phyloP scores from a whole-genome alignment of 768 basidiomycete species.

The Sutorius australiensis region DNA sequence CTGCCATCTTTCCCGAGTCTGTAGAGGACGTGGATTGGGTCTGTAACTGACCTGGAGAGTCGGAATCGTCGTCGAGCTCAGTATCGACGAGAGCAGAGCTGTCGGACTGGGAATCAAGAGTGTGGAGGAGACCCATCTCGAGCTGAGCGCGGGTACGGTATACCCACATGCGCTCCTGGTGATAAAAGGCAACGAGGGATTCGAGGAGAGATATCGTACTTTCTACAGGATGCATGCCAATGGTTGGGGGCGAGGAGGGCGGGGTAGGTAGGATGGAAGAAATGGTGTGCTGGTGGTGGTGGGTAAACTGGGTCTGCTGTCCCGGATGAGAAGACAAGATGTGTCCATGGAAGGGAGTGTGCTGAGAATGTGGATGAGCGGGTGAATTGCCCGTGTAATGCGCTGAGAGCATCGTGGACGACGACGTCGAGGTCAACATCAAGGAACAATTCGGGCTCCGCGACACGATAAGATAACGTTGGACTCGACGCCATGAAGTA shows the following conservation, averaged over 20 bases:
- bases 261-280: slow-evolving; percentile 35
- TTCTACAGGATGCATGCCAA: slow-evolving; percentile 36
- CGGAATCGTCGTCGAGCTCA: slow-evolving; percentile 21
- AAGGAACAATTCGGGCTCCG: slow-evolving; percentile 14
- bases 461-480: slow-evolving; percentile 14
- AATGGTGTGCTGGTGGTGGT: slow-evolving; percentile 27
- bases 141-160: slow-evolving; percentile 60
- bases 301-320: slow-evolving; percentile 21
- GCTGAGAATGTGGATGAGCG: slow-evolving; percentile 19
- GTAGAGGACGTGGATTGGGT: slow-evolving; percentile 17
- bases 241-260: slow-evolving; percentile 30
- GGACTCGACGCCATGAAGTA: slow-evolving; percentile 70
- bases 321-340: slow-evolving; percentile 24
- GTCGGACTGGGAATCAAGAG: slow-evolving; percentile 7
- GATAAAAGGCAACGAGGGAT: slow-evolving; percentile 62
- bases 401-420: slow-evolving; percentile 68
- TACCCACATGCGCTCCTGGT: slow-evolving; percentile 69
- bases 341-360: slow-evolving; percentile 25
- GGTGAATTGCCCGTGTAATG: slow-evolving; percentile 23
- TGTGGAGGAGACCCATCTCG: slow-evolving; percentile 41
- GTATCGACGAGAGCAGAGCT: slow-evolving; percentile 2
- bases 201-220: slow-evolving; percentile 59
- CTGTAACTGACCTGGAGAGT: slow-evolving; percentile 15
- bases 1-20: slow-evolving; percentile 28
- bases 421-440: not conserved